Evolutionary conservation across 2,329 filamentous ascomycete genomes (phyloP), one percentile per base, ranked within the genome.

Genomic region (Fusarium tanahbumbuense): DNA sequence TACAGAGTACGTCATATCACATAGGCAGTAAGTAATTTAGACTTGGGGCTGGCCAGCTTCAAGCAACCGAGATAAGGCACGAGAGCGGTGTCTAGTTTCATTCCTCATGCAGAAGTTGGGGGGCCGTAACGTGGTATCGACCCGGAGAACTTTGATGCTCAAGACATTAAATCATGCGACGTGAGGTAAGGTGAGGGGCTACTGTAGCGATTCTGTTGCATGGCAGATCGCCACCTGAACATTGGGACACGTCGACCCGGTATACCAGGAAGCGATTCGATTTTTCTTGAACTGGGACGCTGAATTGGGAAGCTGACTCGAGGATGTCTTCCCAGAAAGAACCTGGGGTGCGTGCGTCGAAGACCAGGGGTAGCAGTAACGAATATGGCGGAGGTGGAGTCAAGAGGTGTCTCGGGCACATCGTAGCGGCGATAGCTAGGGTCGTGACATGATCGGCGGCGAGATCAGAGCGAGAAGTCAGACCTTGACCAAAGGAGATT

Each of bases 391-490:
- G 71, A 68, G 60, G 66, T 71, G 67, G 70, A 62, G 70, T 41
- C 40, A 25, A 37, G 25, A n/a, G 52, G 41, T 46, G 47, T 56
- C 58, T 63, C 44, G 52, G 57, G 32, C 56, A 72, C 49, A 68
- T 72, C 64, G 53, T 49, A 64, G 47, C 47, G 47, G 41, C 20
- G 62, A 67, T 58, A 37, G 27, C 50, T 64, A 64, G 55, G 60
- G 61, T 73, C 64, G 50, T 72, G 66, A 67, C 57, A 71, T 67
- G 71, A 73, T 73, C 71, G 63, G 50, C 71, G 56, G 28, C 60
- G 60, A 73, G 63, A 66, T 58, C 67, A 64, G 60, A 68, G 45
- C 40, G 54, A 55, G 28, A 41, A 48, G 52, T 16, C 30, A 63
- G 47, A 46, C 57, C 41, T 63, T 48, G 20, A 56, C 42, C 23